A percentile compares a stretch with the other conserved stretches of the same genome.
phyloP scores from a whole-genome alignment of 1,284 basidiomycete species.

The Ustilago bromivora region DNA sequence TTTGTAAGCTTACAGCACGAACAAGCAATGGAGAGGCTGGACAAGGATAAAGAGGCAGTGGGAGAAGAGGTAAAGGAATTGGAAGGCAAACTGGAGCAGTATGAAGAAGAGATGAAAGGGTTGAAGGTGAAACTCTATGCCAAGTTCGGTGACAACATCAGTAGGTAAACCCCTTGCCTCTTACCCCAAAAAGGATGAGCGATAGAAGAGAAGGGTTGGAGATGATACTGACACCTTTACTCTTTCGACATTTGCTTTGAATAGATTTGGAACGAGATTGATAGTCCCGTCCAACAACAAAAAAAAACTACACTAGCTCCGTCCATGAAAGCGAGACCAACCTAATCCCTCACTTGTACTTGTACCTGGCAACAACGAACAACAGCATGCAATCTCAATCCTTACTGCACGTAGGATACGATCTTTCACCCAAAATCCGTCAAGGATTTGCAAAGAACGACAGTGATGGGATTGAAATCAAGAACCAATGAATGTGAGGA shows the following conservation, averaged over 20 bases:
- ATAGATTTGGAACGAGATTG: not conserved
- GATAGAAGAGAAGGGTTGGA: too few relatives aligned
- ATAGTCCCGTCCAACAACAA: not conserved
- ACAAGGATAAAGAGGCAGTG: slow-evolving; percentile 77
- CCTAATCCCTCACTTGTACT: not conserved
- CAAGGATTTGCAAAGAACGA: too few relatives aligned
- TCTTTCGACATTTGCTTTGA: not conserved
- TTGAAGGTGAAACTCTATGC: slow-evolving; percentile 89
- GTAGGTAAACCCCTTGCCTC: slow-evolving; percentile 32
- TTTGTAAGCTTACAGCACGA: slow-evolving; percentile 83
- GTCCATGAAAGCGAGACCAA: not conserved
- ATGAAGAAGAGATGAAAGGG: slow-evolving; percentile 86
- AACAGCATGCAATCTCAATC: not conserved
- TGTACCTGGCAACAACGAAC: not conserved
- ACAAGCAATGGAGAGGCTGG: slow-evolving; percentile 81
- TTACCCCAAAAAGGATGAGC: too few relatives aligned
- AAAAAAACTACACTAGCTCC: not conserved
- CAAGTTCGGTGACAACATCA: slow-evolving; percentile 93
- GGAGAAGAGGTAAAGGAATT: slow-evolving; percentile 76
- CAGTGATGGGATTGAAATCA: too few relatives aligned
- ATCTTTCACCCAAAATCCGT: too few relatives aligned
- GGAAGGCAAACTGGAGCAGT: slow-evolving; percentile 76
- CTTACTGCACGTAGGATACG: too few relatives aligned
- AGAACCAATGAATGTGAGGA: not conserved
- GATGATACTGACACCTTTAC: not conserved